Conservation (phyloP, 768 basidiomycete species). For the Boletus tomentosulus region DNA sequence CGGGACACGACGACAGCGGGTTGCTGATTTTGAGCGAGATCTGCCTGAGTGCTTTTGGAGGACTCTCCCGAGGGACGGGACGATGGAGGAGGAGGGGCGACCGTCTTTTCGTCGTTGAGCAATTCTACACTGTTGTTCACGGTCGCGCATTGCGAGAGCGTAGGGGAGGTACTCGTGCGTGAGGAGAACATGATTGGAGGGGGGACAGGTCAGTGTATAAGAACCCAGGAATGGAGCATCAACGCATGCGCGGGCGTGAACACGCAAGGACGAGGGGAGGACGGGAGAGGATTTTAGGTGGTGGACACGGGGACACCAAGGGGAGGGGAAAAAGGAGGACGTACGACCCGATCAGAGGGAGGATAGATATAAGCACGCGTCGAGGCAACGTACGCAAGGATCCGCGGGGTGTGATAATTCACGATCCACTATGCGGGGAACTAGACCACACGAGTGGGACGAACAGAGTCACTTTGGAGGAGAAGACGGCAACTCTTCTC, state of each 20-base stretch:
- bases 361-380: slow-evolving; percentile 24
- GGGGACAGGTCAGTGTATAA: slow-evolving; percentile 15
- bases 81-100: neutral
- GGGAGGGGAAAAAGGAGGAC: neutral
- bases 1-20: slow-evolving; percentile 28
- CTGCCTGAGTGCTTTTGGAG: neutral
- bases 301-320: neutral
- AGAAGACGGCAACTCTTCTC: neutral
- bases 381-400: slow-evolving; percentile 13
- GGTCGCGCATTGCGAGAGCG: slow-evolving; percentile 31
- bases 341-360: neutral
- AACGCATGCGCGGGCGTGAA: slow-evolving; percentile 6
- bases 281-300: neutral
- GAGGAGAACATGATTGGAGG: slow-evolving; percentile 1
- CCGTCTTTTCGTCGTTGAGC: slow-evolving; percentile 23
- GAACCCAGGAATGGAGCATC: slow-evolving; percentile 10
- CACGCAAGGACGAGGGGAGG: slow-evolving; percentile 13
- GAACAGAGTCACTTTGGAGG: neutral
- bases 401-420: slow-evolving; percentile 25
- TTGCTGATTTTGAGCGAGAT: slow-evolving; percentile 6
- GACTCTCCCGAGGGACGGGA: slow-evolving; percentile 1
- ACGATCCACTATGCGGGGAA: slow-evolving; percentile 29
- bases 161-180: slow-evolving; percentile 25
- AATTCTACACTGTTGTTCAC: slow-evolving; percentile 26
- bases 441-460: neutral